These are phyloP conservation scores for Xerocomellus amylosporus DNA, from an alignment of 768 basidiomycete species.

Conservation along the genomic window DNA sequence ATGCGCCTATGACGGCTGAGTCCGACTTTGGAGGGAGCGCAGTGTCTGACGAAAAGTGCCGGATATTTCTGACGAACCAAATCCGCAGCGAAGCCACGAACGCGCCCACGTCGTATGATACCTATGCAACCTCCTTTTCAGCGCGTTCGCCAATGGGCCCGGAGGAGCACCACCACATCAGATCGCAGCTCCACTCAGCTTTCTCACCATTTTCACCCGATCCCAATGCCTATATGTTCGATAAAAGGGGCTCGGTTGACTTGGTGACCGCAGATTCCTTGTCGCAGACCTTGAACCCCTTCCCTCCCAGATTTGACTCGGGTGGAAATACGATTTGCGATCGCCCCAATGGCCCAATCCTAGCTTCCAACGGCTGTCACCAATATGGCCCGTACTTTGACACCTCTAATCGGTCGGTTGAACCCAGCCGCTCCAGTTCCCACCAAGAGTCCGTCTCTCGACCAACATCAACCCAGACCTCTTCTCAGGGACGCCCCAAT, in stretches of 20 bases:
- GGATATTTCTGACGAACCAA: slow-evolving; percentile 21
- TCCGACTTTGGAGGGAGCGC: slow-evolving; percentile 17
- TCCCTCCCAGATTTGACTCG: slow-evolving; percentile 47
- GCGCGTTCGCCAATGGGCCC: slow-evolving; percentile 11
- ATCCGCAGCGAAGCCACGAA: slow-evolving; percentile 14
- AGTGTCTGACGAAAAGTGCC: slow-evolving; percentile 25
- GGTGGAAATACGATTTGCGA: slow-evolving; percentile 38
- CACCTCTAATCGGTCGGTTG: slow-evolving; percentile 36
- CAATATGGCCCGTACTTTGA: slow-evolving; percentile 48
- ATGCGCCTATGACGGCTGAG: slow-evolving; percentile 6
- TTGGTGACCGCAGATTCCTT: slow-evolving; percentile 41
- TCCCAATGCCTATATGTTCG: slow-evolving; percentile 47
- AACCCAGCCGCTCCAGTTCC: slow-evolving; percentile 40
- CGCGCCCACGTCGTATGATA: slow-evolving; percentile 20
- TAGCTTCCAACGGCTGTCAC: slow-evolving; percentile 44
- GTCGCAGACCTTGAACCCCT: slow-evolving; percentile 49
- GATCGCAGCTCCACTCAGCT: slow-evolving; percentile 22
- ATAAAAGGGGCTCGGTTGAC: slow-evolving; percentile 35
- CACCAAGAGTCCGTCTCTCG: slow-evolving; percentile 53
- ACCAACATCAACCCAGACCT: slow-evolving; percentile 48
- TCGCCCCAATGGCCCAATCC: slow-evolving; percentile 44
- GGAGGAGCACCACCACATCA: slow-evolving; percentile 19
- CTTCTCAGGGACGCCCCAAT: slow-evolving; percentile 22
- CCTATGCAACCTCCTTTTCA: slow-evolving; percentile 17
- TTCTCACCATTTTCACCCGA: slow-evolving; percentile 85